Evolutionary conservation across 2,329 filamentous ascomycete species (phyloP), one percentile per base, ranked within the genome.

Genomic region (Penicillium sp.): DNA sequence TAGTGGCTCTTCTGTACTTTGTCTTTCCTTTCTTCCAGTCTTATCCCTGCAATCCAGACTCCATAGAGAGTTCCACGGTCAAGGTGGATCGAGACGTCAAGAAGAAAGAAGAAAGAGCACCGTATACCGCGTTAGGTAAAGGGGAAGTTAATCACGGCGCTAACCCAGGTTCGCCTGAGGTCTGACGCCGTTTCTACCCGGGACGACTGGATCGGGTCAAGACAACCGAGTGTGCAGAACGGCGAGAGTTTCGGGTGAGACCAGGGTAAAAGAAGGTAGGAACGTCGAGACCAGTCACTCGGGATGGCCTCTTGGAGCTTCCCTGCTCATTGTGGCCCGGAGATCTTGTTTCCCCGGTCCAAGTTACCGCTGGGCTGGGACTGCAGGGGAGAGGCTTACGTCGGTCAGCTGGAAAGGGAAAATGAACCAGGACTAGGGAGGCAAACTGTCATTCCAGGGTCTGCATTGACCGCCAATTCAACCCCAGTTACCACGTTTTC

Each of bases 181-280:
- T 18, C 15, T 15, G 47, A 42, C 47, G 32, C 54, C 56, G 55
- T 53, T 59, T 46, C 54, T 43, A 58, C 51, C 55, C 56, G 15
- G 15, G 56, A 54, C 47, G 49, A 44, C 52, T 49, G 38, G 53
- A 55, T 48, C 58, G 48, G 55, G 58, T 53, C 51, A 59, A 45
- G 48, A 37, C 55, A 56, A 52, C 58, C 58, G 58, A 59, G 54
- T 39, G 13, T 38, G 51, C 50, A 49, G 33, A 33, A 42, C 29
- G 29, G 15, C 9, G 15, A 18, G 13, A 32, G 33, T 35, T 42
- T 29, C 25, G 28, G 27, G 31, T 13, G 31, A 18, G 15, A 18
- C 15, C 15, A 18, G 15, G 15, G 15, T 18, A 18, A 18, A 18
- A 18, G 15, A 18, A 18, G 15, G 15, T 18, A 18, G 15, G 15